Evolutionary conservation across 208 protist species (phyloP).

Genomic region (Crithidia mellificae): DNA sequence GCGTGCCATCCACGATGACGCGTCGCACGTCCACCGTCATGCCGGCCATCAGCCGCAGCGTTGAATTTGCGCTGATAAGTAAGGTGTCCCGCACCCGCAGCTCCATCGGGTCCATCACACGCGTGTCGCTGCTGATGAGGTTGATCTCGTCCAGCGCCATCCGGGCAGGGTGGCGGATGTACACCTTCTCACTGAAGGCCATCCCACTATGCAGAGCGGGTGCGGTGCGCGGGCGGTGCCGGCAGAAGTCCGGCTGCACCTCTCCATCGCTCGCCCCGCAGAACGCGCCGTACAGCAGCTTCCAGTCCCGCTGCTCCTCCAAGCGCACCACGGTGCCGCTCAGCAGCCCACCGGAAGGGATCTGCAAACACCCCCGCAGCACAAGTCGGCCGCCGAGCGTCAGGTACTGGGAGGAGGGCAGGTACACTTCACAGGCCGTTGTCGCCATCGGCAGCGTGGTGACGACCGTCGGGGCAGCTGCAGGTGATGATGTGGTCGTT

Average conservation of each 20-base stretch:
- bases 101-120: conserved; percentile 23
- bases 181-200: conserved; percentile 41
- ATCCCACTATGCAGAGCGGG: conserved; percentile 35
- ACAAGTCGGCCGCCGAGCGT: conserved; percentile 49
- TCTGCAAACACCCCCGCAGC: conserved; percentile 46
- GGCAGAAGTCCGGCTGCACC: conserved; percentile 32
- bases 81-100: conserved; percentile 20
- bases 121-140: conserved; percentile 33
- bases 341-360: conserved; percentile 47
- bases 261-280: conserved; percentile 15
- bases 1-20: conserved; percentile 23
- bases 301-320: conserved; percentile 34
- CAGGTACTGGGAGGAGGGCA: conserved; percentile 46
- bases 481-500: too few relatives aligned
- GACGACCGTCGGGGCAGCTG: background rate
- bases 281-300: conserved; percentile 21
- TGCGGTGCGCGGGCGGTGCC: background rate
- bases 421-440: conserved; percentile 26
- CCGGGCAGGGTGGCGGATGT: conserved; percentile 30
- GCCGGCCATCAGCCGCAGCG: conserved; percentile 14
- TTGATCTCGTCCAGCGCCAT: conserved; percentile 49
- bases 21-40: conserved; percentile 17
- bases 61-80: conserved; percentile 17
- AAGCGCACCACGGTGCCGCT: conserved; percentile 41
- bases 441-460: background rate